These are phyloP conservation scores for Mucor mucedo DNA, from an alignment of 371 early-diverging fungal species.

Conservation along the genomic window DNA sequence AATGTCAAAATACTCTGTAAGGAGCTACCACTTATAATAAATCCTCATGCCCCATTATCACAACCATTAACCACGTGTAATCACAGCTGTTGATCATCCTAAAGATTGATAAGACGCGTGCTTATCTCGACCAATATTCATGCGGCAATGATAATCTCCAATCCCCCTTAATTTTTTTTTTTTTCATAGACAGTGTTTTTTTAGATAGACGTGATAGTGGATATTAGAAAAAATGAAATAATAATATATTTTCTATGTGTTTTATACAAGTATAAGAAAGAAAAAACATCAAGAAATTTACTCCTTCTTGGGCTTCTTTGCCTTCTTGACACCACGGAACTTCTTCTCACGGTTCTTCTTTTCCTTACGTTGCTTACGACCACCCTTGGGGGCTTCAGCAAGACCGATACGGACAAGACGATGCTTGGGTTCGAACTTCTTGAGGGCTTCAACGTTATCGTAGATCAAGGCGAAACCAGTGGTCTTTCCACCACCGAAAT, in stretches of 20 bases:
- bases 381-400: constrained; percentile 76
- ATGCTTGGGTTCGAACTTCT: constrained; percentile 99
- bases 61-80: too few relatives aligned
- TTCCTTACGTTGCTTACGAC: constrained; percentile 99
- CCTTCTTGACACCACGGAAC: constrained; percentile 97
- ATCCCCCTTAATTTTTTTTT: too few relatives aligned
- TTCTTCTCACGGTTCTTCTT: constrained; percentile 99
- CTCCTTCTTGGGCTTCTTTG: constrained; percentile 62
- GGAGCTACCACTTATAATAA: too few relatives aligned
- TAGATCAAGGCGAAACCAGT: constrained; percentile 98
- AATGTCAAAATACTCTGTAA: too few relatives aligned
- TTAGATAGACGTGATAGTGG: too few relatives aligned
- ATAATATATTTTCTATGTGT: constrained; percentile 1
- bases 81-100: too few relatives aligned
- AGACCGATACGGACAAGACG: constrained; percentile 88
- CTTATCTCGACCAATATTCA: too few relatives aligned
- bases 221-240: background rate
- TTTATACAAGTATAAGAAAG: constrained; percentile 6
- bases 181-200: too few relatives aligned
- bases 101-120: too few relatives aligned
- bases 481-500: constrained; percentile 98
- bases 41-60: too few relatives aligned
- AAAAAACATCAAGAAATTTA: constrained; percentile 15
- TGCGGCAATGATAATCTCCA: too few relatives aligned
- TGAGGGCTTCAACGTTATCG: constrained; percentile 92